Base-by-base conservation (phyloP, 352 stramenopile genomes). In the Lagenidium giganteum region DNA sequence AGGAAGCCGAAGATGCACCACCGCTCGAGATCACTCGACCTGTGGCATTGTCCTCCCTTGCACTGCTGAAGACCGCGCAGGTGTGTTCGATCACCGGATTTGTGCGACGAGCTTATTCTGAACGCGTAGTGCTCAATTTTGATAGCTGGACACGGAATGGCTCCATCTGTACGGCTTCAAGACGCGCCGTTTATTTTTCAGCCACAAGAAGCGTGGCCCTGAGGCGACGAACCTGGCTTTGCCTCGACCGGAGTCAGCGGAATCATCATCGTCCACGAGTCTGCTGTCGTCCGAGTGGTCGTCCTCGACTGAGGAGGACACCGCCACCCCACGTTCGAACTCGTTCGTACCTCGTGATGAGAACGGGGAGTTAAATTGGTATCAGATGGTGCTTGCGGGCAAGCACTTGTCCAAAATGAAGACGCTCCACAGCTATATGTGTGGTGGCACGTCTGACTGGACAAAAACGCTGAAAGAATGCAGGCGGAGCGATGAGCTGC, bases 91-190 rank as follows among this genome's bases (percentile, higher is more conserved):
- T n/a, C n/a, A n/a, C n/a, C n/a, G n/a, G n/a, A n/a, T n/a, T n/a
- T n/a, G n/a, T n/a, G n/a, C n/a, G n/a, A n/a, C n/a, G n/a, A n/a
- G n/a, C n/a, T n/a, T n/a, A n/a, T n/a, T n/a, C n/a, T n/a, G n/a
- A n/a, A n/a, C n/a, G n/a, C n/a, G n/a, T n/a, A n/a, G n/a, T n/a
- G n/a, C n/a, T n/a, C n/a, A n/a, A n/a, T n/a, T n/a, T n/a, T n/a
- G n/a, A n/a, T 57, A 86, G 61, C 54, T 86, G 38, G 56, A 81
- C 23, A 64, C 63, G 18, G 64, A 67, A 48, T 86, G 70, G 73
- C 53, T 82, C 32, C 42, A 62, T 20, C 45, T 61, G 25, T 83
- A 74, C 32, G 73, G 73, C 4, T 81, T 63, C 38, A 61, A 71
- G 25, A 60, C 73, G 42, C 62, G 66, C 31, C 65, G 70, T 6